phyloP scores from a whole-genome alignment of 495 filamentous ascomycete species.

The Annulohypoxylon bovei region DNA sequence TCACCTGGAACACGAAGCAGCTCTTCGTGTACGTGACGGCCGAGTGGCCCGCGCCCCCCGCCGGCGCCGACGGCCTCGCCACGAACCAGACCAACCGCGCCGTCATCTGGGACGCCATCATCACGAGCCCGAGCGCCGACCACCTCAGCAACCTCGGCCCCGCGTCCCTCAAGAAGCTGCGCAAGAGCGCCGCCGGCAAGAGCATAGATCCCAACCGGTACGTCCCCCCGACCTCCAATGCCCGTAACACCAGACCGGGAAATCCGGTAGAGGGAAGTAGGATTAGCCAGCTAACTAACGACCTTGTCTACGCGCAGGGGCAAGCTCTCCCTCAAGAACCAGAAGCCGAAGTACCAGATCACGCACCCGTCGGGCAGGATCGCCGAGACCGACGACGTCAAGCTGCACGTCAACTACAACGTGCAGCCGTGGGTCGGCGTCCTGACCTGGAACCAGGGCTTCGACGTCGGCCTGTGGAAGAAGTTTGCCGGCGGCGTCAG shows the following conservation, averaged over 20 bases:
- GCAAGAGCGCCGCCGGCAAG: conserved; percentile 61
- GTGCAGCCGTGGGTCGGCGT: conserved; percentile 97
- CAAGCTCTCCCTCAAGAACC: conserved; percentile 76
- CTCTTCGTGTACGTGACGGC: conserved; percentile 95
- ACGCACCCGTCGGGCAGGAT: conserved; percentile 83
- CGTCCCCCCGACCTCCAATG: neutral
- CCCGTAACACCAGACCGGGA: neutral
- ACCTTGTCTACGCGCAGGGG: conserved; percentile 59
- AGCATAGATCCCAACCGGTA: conserved; percentile 62
- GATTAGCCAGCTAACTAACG: neutral
- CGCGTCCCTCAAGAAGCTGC: conserved; percentile 61
- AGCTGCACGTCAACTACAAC: conserved; percentile 86
- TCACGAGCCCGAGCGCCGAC: conserved; percentile 72
- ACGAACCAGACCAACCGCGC: conserved; percentile 71
- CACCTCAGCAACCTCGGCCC: conserved; percentile 64
- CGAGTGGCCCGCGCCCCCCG: conserved; percentile 72
- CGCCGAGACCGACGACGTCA: conserved; percentile 75
- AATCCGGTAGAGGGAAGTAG: neutral
- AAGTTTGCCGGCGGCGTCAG: conserved; percentile 68
- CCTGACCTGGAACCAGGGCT: conserved; percentile 76
- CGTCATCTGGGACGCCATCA: conserved; percentile 95
- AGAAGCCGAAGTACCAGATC: conserved; percentile 92
- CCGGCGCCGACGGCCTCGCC: conserved; percentile 28
- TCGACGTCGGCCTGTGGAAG: conserved; percentile 71
- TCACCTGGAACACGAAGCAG: conserved; percentile 99